Base-by-base conservation (phyloP, 208 protist genomes). In the Leptomonas seymouri region DNA sequence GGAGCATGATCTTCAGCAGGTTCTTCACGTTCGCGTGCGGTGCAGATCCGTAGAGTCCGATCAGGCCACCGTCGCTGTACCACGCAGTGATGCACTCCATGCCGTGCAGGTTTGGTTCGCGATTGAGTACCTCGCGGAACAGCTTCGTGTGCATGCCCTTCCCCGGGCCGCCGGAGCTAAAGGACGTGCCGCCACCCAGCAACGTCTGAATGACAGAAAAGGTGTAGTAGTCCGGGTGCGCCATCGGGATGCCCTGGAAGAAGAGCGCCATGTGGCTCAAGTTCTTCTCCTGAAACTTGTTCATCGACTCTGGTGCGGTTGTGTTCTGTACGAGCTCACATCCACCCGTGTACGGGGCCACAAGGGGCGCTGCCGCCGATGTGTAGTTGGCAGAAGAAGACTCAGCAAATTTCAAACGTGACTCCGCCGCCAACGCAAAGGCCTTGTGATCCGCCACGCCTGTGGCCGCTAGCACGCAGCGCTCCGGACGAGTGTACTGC, bases 111-210 rank as follows among this genome's bases (percentile, higher is more conserved):
- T 85, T 80, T 7, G 74, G 81, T 46, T 93, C 86, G 3, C 84
- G 80, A 70, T 86, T 91, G 18, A 97, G 76, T 20, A 96, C 89
- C 75, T 97, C 91, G 41, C 93, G 86, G 76, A 93, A 97, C 16
- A 97, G 64, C 71, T 96, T 96, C 45, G 93, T 95, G 41, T 96
- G 89, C 87, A 97, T 96, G 41, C 93, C 93, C 62, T 97, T 97
- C n/a, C 93, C 93, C 54, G 93, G 93, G 14, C 93, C 93, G 48
- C 93, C 93, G 27, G 90, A 93, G 69, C 87, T 94, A 71, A 97
- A 97, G 9, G 91, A 92, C 21, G 86, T 94, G 25, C 93, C 93
- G 41, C 93, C 93, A 25, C 93, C 93, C 20, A 97, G 80, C 36
- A 97, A 65, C 1, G 88, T 93, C 68, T 97, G 93, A 50, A 95